Percentiles rank a stretch among this genome's conserved stretches.
phyloP scores from a whole-genome alignment of 495 filamentous ascomycete species.

The Lepidopterella palustris region DNA sequence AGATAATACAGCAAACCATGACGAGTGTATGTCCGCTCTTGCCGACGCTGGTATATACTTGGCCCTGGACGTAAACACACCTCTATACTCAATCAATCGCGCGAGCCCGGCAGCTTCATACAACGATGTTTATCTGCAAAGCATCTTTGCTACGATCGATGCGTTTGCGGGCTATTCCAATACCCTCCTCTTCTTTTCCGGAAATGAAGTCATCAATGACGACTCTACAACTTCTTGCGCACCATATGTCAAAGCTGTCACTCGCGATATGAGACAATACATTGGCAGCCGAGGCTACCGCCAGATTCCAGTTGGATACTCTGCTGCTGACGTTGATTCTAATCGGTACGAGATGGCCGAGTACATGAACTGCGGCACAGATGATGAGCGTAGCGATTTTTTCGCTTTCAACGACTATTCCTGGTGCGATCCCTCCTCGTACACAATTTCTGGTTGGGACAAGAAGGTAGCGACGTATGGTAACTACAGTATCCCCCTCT shows the following conservation, averaged over 20 bases:
- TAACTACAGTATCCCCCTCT: slow-evolving; percentile 85
- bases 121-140: slow-evolving; percentile 87
- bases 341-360: slow-evolving; percentile 84
- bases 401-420: slow-evolving; percentile 99
- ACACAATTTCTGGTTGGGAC: slow-evolving; percentile 72
- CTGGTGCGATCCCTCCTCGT: slow-evolving; percentile 84
- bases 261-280: slow-evolving; percentile 85
- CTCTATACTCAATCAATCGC: slow-evolving; percentile 77
- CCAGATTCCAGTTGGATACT: slow-evolving; percentile 85
- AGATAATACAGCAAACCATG: slow-evolving; percentile 79
- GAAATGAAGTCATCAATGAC: slow-evolving; percentile 93
- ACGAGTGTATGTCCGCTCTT: slow-evolving; percentile 43
- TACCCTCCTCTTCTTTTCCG: slow-evolving; percentile 91
- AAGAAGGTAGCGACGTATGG: slow-evolving; percentile 88
- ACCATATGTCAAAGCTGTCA: slow-evolving; percentile 88
- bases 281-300: slow-evolving; percentile 69
- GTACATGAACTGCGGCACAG: slow-evolving; percentile 92
- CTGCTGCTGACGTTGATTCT: slow-evolving; percentile 74
- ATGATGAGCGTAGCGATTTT: slow-evolving; percentile 84
- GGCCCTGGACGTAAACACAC: slow-evolving; percentile 76
- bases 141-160: slow-evolving; percentile 88
- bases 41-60: slow-evolving; percentile 67
- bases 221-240: slow-evolving; percentile 65
- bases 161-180: slow-evolving; percentile 82
- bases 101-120: slow-evolving; percentile 69